Evolutionary conservation across 176 grass and related monocot species (phyloP).

Genomic region (Areca catechu): DNA sequence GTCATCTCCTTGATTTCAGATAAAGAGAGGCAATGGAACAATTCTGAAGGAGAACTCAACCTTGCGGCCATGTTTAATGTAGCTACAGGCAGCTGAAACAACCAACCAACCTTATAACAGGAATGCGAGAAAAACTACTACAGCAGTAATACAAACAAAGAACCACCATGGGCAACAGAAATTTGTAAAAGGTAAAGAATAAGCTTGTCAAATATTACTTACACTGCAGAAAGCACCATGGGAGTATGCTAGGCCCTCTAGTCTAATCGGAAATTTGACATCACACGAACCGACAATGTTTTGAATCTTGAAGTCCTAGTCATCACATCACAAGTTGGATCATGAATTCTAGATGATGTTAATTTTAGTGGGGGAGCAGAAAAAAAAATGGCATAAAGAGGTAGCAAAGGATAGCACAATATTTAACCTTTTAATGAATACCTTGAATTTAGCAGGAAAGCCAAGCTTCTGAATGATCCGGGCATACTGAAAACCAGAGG

Average conservation of each 20-base stretch:
- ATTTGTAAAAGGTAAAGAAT: no score
- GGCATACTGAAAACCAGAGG: constrained; percentile 21
- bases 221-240: constrained; percentile 27
- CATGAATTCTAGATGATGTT: background rate
- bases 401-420: no score
- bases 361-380: background rate
- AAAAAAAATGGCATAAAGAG: constrained; percentile 5
- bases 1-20: no score
- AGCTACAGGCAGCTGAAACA: no score
- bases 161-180: no score
- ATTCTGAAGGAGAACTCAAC: no score
- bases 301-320: constrained; percentile 38
- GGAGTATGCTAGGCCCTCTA: constrained; percentile 13
- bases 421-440: constrained; percentile 6
- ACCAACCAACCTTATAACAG: no score
- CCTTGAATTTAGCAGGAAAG: constrained; percentile 29
- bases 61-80: no score
- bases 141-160: no score
- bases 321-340: background rate
- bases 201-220: background rate
- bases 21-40: no score
- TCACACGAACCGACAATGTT: constrained; percentile 32
- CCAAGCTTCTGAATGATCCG: constrained; percentile 33
- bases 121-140: no score
- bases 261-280: constrained; percentile 18